Evolutionary conservation across 306 rosid genomes (phyloP), one percentile per base, ranked within the genome.

Genomic region (Luffa acutangula): DNA sequence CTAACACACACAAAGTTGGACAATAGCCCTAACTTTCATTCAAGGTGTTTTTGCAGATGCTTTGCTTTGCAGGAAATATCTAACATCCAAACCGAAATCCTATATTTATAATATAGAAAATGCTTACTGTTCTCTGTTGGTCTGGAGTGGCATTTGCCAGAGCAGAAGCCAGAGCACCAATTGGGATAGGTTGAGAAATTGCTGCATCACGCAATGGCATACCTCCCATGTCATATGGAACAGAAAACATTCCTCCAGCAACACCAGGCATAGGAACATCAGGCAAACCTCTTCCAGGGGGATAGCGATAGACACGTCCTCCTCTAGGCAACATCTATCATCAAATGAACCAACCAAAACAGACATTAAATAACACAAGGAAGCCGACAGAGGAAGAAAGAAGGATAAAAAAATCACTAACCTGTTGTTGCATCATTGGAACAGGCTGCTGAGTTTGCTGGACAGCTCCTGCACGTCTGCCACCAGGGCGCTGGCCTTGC

Each of bases 171-270:
- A 81, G 70, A 73, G 87, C 87, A 14, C 87, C 84, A 3, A 80
- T 45, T 6, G 87, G 83, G 25, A 81, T 78, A 1, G 87, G 87
- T 76, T 84, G 87, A 39, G 82, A 64, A 46, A 62, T 69, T 31
- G 80, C 33, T 46, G 80, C 72, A 63, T 84, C 87, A 14, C 87
- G 80, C 9, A 77, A 6, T 13, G 82, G 84, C 80, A 81, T 64
- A n/a, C 87, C 87, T 39, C 82, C 82, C 84, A 84, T 84, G 54
- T 78, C 83, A 74, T 84, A 84, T 25, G 87, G 87, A 78, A 67
- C 84, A 39, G 84, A 73, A 17, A 78, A 62, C 87, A 84, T 84
- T 77, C 87, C 84, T 57, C 87, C 87, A 77, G 82, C 81, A 80
- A 81, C 81, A 31, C 84, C 81, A 62, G 82, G 80, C 65, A 84